Conservation (phyloP, 1,139 yeast species). For the Saccharomyces hybrid region DNA sequence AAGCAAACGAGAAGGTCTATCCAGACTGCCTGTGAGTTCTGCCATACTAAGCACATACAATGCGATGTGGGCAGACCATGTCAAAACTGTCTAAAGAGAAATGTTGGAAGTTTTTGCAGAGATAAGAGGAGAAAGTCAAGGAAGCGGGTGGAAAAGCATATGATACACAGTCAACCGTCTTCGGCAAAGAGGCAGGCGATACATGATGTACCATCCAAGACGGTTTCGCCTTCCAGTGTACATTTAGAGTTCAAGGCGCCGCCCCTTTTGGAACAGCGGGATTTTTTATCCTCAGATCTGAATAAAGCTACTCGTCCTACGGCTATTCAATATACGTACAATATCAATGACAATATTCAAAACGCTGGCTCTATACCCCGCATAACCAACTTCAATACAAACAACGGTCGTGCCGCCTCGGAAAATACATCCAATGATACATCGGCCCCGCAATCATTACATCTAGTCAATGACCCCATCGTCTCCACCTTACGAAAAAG, state of each 20-base stretch:
- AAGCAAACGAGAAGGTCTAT: conserved; percentile 54
- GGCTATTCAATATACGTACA: neutral
- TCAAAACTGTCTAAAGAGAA: conserved; percentile 57
- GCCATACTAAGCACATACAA: conserved; percentile 65
- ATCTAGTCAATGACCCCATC: neutral
- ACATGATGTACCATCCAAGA: neutral
- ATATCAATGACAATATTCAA: neutral
- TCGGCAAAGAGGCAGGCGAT: neutral
- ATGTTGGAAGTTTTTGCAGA: conserved; percentile 45
- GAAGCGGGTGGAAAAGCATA: conserved; percentile 4
- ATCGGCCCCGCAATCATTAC: neutral
- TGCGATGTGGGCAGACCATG: conserved; percentile 59
- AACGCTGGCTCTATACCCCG: neutral
- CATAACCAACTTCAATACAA: neutral
- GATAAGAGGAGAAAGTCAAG: conserved; percentile 51
- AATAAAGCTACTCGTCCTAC: neutral
- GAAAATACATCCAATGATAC: neutral
- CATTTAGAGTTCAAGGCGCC: neutral
- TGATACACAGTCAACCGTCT: neutral
- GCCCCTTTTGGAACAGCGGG: neutral
- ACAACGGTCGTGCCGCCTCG: neutral
- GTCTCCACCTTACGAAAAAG: neutral
- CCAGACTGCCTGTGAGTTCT: conserved; percentile 59
- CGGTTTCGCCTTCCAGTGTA: neutral
- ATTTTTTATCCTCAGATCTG: neutral